Evolutionary conservation across 495 filamentous ascomycete genomes (phyloP).

Genomic region (Acidiella bohemica): DNA sequence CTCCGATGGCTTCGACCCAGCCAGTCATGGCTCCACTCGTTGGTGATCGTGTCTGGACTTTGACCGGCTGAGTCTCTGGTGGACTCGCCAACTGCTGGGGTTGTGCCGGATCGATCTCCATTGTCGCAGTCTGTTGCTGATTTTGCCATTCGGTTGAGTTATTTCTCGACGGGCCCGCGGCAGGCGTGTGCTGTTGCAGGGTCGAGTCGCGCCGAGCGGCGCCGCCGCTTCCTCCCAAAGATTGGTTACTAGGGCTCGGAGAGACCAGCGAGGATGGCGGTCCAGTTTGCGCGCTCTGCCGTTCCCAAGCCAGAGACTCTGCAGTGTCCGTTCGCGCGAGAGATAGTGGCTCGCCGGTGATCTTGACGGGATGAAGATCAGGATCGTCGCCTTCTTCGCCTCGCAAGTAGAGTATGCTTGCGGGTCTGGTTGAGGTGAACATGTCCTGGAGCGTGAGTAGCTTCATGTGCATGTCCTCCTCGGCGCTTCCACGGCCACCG

Average conservation of each 20-base stretch:
- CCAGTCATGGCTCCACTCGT: slow-evolving; percentile 44
- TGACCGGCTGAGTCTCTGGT: slow-evolving; percentile 38
- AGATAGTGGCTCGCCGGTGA: slow-evolving; percentile 54
- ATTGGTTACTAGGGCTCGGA: slow-evolving; percentile 27
- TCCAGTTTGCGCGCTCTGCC: slow-evolving; percentile 39
- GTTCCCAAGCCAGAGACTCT: slow-evolving; percentile 45
- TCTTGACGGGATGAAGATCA: slow-evolving; percentile 66
- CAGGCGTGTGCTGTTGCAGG: slow-evolving; percentile 25
- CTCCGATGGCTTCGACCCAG: slow-evolving; percentile 84
- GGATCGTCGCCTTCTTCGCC: slow-evolving; percentile 81
- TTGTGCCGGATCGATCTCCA: slow-evolving; percentile 26
- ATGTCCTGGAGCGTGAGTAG: slow-evolving; percentile 79
- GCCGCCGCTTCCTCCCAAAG: slow-evolving; percentile 20
- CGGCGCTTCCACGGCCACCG: slow-evolving; percentile 45
- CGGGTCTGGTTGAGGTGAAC: slow-evolving; percentile 81
- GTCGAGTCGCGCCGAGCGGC: slow-evolving; percentile 21
- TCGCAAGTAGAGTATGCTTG: slow-evolving; percentile 70
- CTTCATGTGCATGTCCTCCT: slow-evolving; percentile 83
- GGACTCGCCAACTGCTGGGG: slow-evolving; percentile 31
- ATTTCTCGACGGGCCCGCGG: slow-evolving; percentile 23
- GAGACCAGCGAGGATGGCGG: slow-evolving; percentile 27
- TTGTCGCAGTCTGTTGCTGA: slow-evolving; percentile 38
- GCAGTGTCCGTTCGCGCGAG: slow-evolving; percentile 41
- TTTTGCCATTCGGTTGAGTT: slow-evolving; percentile 41
- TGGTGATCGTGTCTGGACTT: slow-evolving; percentile 33